phyloP scores from a whole-genome alignment of 352 stramenopile genomes.

The Thraustotheca clavata region DNA sequence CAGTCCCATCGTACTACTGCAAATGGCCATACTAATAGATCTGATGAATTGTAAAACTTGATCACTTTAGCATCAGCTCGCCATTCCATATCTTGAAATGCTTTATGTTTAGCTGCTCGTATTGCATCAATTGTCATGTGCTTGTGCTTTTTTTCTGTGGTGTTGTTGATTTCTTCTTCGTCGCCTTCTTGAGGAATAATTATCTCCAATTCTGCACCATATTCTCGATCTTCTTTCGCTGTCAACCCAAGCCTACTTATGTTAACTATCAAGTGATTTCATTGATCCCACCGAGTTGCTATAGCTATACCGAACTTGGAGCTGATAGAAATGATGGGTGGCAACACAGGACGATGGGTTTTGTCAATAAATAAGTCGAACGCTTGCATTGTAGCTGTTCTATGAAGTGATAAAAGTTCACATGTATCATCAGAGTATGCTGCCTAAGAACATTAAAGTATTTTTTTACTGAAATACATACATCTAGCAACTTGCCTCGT shows the following conservation, averaged over 20 bases:
- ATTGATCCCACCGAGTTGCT: not conserved
- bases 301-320: conserved; percentile 14
- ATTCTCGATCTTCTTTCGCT: conserved; percentile 46
- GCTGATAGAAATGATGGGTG: conserved; percentile 46
- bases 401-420: conserved; percentile 39
- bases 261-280: conserved; percentile 38
- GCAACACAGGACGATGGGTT: conserved; percentile 32
- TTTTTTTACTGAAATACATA: not conserved
- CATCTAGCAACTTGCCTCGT: conserved; percentile 48
- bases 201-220: conserved; percentile 47
- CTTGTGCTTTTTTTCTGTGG: not conserved
- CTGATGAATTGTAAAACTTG: conserved; percentile 2
- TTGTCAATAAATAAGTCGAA: conserved; percentile 45
- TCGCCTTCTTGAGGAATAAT: conserved; percentile 5
- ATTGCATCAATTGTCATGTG: not conserved
- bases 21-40: conserved; percentile 3
- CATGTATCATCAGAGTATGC: conserved; percentile 43
- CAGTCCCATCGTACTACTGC: conserved; percentile 12
- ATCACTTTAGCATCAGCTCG: not conserved
- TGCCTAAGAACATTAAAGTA: not conserved
- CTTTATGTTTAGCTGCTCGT: not conserved
- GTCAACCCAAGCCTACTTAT: conserved; percentile 40
- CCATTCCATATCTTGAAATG: conserved; percentile 21
- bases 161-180: not conserved
- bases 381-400: conserved; percentile 36